A percentile compares a stretch with the other conserved stretches of the same genome.
Conservation (phyloP, 192 early-diverging fungal genomes). For the Linnemannia schmuckeri region DNA sequence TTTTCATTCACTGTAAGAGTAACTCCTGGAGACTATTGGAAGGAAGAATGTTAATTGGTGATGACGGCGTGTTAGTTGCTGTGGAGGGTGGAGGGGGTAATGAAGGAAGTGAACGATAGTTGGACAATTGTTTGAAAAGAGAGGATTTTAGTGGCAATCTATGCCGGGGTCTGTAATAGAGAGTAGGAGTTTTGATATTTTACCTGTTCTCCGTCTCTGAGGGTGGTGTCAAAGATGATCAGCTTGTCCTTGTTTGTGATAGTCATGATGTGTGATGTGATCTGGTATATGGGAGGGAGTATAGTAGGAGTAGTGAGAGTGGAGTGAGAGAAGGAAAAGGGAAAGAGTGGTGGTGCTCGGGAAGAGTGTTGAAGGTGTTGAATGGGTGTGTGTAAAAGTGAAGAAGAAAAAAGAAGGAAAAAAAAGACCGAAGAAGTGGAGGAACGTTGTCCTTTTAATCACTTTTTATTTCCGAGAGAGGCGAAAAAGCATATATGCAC, state of each 20-base stretch:
- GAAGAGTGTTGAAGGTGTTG: not conserved
- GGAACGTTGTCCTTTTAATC: not conserved
- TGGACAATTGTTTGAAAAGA: constrained; percentile 2
- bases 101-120: not conserved
- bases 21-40: constrained; percentile 90
- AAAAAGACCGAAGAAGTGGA: not conserved
- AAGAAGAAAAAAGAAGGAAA: constrained; percentile 11
- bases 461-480: not conserved
- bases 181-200: not conserved
- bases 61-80: not conserved
- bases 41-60: not conserved
- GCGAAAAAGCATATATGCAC: not conserved
- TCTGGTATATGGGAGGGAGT: not conserved
- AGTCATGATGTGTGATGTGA: constrained; percentile 21
- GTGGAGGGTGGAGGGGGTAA: not conserved
- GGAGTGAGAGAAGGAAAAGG: not conserved
- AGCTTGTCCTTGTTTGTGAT: constrained; percentile 75
- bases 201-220: constrained; percentile 97
- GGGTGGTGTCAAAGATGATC: constrained; percentile 96
- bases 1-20: constrained; percentile 94
- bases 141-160: not conserved
- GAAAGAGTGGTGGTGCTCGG: not conserved
- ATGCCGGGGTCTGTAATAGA: not conserved
- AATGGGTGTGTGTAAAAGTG: not conserved
- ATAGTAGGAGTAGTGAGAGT: not conserved